Conservation (phyloP, 2,329 filamentous ascomycete species). For the Shiraia sp. region DNA sequence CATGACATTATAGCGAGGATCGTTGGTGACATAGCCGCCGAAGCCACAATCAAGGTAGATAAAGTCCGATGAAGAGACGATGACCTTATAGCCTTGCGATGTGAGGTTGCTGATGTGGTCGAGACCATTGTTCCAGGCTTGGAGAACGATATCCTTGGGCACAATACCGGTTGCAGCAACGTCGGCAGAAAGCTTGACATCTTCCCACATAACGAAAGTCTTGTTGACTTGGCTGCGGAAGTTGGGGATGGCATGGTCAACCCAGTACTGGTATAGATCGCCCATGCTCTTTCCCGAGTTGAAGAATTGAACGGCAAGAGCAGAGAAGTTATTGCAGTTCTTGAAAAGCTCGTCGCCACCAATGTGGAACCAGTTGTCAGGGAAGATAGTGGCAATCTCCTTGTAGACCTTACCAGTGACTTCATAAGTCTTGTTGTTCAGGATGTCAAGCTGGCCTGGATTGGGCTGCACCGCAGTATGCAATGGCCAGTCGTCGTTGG, state of each 20-base stretch:
- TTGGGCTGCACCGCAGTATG: conserved; percentile 62
- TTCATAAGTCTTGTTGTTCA: conserved; percentile 60
- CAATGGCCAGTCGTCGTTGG: conserved; percentile 58
- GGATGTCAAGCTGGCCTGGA: conserved; percentile 60
- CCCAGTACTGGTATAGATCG: conserved; percentile 59
- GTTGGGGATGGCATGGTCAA: conserved; percentile 57
- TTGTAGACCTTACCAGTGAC: conserved; percentile 59
- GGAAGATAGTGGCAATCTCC: conserved; percentile 56
- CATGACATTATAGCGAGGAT: conserved; percentile 60
- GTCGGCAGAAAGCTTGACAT: conserved; percentile 50
- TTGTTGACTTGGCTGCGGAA: conserved; percentile 53
- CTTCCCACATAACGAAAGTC: conserved; percentile 63
- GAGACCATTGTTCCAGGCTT: conserved; percentile 60
- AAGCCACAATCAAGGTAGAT: conserved; percentile 61
- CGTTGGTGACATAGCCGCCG: conserved; percentile 60
- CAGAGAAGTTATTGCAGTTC: conserved; percentile 63
- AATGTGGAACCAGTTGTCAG: conserved; percentile 60
- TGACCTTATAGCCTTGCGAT: conserved; percentile 55
- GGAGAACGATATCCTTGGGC: conserved; percentile 57
- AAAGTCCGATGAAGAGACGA: conserved; percentile 61
- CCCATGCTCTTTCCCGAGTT: conserved; percentile 55
- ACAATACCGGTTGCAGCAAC: conserved; percentile 52
- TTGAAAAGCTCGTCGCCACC: conserved; percentile 60
- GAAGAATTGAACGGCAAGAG: conserved; percentile 55
- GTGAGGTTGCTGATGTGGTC: conserved; percentile 58